Conservation (phyloP, 208 protist species). For the Trypanosoma cruzi region DNA sequence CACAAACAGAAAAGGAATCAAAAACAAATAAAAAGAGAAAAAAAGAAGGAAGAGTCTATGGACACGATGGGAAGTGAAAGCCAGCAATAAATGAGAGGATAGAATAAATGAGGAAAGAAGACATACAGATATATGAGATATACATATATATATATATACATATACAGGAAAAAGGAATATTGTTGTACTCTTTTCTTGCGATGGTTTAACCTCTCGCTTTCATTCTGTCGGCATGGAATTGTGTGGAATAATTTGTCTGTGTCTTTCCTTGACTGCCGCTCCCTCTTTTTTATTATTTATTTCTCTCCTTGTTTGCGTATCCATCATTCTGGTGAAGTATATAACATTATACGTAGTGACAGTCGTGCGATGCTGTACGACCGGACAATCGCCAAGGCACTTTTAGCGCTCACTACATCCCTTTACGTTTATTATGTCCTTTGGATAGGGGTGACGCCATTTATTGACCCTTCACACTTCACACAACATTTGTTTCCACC, state of each 20-base stretch:
- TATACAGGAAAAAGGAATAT: background rate
- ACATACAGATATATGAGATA: too few species aligned
- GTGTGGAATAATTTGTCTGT: background rate
- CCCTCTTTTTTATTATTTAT: conserved; percentile 1
- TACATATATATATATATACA: too few species aligned
- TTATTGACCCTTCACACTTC: conserved; percentile 81
- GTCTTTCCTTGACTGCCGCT: background rate
- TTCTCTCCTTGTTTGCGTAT: too few species aligned
- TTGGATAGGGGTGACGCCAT: conserved; percentile 85
- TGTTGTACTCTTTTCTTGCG: background rate
- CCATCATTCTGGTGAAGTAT: too few species aligned
- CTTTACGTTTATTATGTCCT: conserved; percentile 77
- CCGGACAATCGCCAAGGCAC: conserved; percentile 57
- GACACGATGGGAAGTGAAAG: background rate
- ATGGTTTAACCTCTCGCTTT: background rate
- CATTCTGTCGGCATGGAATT: background rate
- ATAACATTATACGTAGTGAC: conserved; percentile 1
- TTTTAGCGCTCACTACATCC: conserved; percentile 46
- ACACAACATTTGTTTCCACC: conserved; percentile 74
- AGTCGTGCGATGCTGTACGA: conserved; percentile 61
- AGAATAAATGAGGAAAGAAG: background rate
- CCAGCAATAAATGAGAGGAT: background rate
- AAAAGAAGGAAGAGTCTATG: background rate
- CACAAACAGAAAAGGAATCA: too few species aligned
- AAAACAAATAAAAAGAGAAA: background rate